A percentile compares a stretch with the other conserved stretches of the same genome.
phyloP scores from a whole-genome alignment of 305 asterid genomes.

The Ilex paraguariensis region DNA sequence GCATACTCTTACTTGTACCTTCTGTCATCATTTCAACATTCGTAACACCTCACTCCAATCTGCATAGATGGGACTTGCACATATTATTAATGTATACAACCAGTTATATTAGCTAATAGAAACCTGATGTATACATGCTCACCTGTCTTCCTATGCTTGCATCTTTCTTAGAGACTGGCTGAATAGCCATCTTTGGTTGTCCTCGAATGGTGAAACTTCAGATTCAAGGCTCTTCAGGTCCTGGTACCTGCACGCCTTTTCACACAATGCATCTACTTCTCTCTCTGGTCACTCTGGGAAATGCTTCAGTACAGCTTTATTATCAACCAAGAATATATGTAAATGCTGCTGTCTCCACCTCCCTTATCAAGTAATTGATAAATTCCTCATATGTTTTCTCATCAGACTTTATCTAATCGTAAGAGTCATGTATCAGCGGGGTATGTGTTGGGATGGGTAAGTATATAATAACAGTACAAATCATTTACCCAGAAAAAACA shows the following conservation, averaged over 20 bases:
- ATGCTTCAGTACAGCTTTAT: constrained; percentile 30
- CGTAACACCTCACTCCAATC: constrained; percentile 23
- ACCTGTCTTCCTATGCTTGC: constrained; percentile 34
- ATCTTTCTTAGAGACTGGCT: constrained; percentile 17
- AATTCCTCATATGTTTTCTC: constrained; percentile 24
- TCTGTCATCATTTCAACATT: constrained; percentile 23
- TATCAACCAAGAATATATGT: constrained; percentile 28
- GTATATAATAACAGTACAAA: not conserved
- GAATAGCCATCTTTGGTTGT: constrained; percentile 15
- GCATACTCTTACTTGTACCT: constrained; percentile 20
- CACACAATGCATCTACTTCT: constrained; percentile 32
- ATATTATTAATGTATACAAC: not conserved
- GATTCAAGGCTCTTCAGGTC: constrained; percentile 23
- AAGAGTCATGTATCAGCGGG: not conserved
- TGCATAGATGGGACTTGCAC: constrained; percentile 3
- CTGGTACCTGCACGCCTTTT: constrained; percentile 27
- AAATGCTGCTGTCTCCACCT: constrained; percentile 22
- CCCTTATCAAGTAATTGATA: constrained; percentile 19
- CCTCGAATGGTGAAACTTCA: constrained; percentile 20
- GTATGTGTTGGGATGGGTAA: too few relatives aligned
- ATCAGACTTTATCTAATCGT: constrained; percentile 22
- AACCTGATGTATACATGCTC: constrained; percentile 15
- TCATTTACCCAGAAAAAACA: not conserved
- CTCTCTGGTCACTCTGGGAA: constrained; percentile 33
- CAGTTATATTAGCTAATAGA: not conserved